Base-by-base conservation (phyloP, 306 rosid species). In the Malus asiatica region DNA sequence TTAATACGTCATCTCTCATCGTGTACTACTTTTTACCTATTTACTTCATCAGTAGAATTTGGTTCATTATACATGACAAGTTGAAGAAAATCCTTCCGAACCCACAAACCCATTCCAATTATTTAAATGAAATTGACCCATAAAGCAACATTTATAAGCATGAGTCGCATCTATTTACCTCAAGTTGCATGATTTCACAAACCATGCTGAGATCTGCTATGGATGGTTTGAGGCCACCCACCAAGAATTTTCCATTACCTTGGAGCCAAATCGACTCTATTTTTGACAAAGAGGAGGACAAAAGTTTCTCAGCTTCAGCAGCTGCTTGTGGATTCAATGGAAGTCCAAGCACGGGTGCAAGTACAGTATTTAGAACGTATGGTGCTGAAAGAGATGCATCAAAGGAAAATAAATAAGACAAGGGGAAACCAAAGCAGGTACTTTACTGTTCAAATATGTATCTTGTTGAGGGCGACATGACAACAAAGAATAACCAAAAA, bases 121-220 rank as follows among this genome's bases (percentile, higher is more conserved):
- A 10, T 18, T 52, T 71, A 8, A 18, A 20, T 53, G 18, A 53
- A 19, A 11, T n/a, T 52, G 18, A 71, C 35, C 33, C 11, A 6
- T 2, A 55, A 33, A 20, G 68, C 59, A 72, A 58, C 40, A 57
- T 53, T 55, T 19, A 22, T 57, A 22, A 59, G 9, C 40, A 35
- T 8, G 15, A 23, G 55, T 40, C 20, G 61, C 68, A 30, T 38
- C 44, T 58, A 58, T 70, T 77, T 91, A 94, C 98, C 97, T 91
- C 92, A 53, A 93, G 87, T 77, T 93, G 92, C 96, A 76, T 91
- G 63, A 89, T 83, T 83, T 93, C 97, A 7, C 98, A 90, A 73
- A 87, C 97, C 77, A 88, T 61, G 75, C 94, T 88, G 75, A 90
- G 90, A 79, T 93, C 97, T 40, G 94, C 97, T 71, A 91, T 90